Percentiles rank a stretch among this genome's conserved stretches.
Conservation (phyloP, 1,284 basidiomycete species). For the Sanguinoderma infundibulare region DNA sequence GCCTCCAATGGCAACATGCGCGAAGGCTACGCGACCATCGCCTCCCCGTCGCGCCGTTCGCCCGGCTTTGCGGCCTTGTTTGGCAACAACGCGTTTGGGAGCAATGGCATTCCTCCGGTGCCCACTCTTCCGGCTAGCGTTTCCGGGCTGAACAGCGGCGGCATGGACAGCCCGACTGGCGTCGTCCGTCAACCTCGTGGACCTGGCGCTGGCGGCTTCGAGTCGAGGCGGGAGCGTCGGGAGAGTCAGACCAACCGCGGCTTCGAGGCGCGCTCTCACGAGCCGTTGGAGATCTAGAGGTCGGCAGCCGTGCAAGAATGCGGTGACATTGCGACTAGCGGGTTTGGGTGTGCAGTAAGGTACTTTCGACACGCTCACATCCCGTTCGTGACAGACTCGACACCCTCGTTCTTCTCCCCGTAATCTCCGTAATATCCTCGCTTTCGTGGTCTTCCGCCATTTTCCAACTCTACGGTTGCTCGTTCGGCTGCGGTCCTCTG, state of each 20-base stretch:
- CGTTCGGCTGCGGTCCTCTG: neutral
- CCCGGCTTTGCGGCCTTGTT: slow-evolving; percentile 67
- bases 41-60: slow-evolving; percentile 76
- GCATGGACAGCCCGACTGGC: slow-evolving; percentile 49
- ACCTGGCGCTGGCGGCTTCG: slow-evolving; percentile 74
- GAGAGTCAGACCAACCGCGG: slow-evolving; percentile 60
- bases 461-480: slow-evolving; percentile 16
- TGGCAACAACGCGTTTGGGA: slow-evolving; percentile 43
- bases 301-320: slow-evolving; percentile 7
- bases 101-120: slow-evolving; percentile 69
- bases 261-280: slow-evolving; percentile 81
- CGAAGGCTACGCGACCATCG: slow-evolving; percentile 88
- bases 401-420: slow-evolving; percentile 28
- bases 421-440: no score
- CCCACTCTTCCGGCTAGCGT: slow-evolving; percentile 71
- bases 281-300: slow-evolving; percentile 80
- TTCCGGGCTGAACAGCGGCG: slow-evolving; percentile 46
- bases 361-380: slow-evolving; percentile 19
- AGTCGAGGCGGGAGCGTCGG: slow-evolving; percentile 64
- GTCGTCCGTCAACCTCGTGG: slow-evolving; percentile 84
- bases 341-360: slow-evolving; percentile 21
- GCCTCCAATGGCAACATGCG: slow-evolving; percentile 91
- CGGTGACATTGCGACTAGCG: slow-evolving; percentile 8
- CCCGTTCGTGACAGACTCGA: slow-evolving; percentile 29
- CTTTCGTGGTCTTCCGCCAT: slow-evolving; percentile 12